A percentile compares a stretch with the other conserved stretches of the same genome.
Evolutionary conservation across 2,329 filamentous ascomycete genomes (phyloP).

Genomic region (Penicillium capsulatum): DNA sequence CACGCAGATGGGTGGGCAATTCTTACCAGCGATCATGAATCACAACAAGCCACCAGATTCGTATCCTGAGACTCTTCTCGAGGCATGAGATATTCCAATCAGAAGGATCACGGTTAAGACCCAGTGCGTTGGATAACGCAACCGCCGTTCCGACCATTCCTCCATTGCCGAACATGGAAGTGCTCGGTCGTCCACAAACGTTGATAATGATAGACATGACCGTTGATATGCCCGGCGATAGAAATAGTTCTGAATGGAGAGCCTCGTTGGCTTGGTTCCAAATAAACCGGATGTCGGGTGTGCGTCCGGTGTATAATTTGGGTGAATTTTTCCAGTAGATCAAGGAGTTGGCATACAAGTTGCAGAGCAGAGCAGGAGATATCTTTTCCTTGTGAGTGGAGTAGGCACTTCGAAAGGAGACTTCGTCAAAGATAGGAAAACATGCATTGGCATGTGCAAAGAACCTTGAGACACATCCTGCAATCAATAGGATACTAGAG

Average conservation of each 20-base stretch:
- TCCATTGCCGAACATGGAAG: conserved; percentile 53
- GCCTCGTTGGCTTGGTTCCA: conserved; percentile 57
- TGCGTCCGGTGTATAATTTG: conserved; percentile 31
- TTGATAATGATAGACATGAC: conserved; percentile 53
- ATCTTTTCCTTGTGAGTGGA: conserved; percentile 42
- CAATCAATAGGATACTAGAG: conserved; percentile 1
- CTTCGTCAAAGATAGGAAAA: conserved; percentile 53
- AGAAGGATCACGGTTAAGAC: conserved; percentile 52
- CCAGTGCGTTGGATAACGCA: conserved; percentile 52
- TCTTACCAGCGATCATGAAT: conserved; percentile 54
- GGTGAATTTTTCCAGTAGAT: conserved; percentile 49
- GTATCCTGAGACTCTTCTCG: conserved; percentile 51
- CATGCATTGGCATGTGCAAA: conserved; percentile 50
- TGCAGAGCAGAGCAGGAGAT: conserved; percentile 51
- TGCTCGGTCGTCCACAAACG: conserved; percentile 53
- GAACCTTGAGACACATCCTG: conserved; percentile 37
- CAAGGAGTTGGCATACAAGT: conserved; percentile 50
- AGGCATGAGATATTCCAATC: conserved; percentile 51
- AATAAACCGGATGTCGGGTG: conserved; percentile 52
- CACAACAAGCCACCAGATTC: conserved; percentile 55
- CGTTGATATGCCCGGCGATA: conserved; percentile 53
- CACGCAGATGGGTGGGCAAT: no score
- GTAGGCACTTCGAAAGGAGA: conserved; percentile 44
- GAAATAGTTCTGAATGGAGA: conserved; percentile 52
- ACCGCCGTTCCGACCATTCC: conserved; percentile 50